Evolutionary conservation across 2,329 filamentous ascomycete genomes (phyloP).

Genomic region (Didymella glomerata): DNA sequence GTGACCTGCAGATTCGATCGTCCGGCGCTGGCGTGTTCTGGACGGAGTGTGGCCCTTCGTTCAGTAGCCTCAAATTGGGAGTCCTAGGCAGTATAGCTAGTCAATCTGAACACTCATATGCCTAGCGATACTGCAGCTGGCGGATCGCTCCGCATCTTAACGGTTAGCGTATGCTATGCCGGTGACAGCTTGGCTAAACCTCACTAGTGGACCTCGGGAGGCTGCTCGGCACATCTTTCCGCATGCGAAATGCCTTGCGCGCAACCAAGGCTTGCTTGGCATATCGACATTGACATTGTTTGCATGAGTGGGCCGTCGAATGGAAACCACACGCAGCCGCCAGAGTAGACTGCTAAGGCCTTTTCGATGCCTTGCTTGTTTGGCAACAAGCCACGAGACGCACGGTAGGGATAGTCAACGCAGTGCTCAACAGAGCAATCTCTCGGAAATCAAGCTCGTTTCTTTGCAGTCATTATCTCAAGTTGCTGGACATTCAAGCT

Average conservation of each 20-base stretch:
- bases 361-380: not conserved
- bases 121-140: slow-evolving; percentile 32
- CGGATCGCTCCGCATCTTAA: slow-evolving; percentile 46
- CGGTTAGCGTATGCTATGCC: slow-evolving; percentile 29
- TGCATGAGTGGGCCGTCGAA: not conserved
- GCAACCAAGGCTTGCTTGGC: not conserved
- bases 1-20: slow-evolving; percentile 3
- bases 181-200: slow-evolving; percentile 33
- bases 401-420: not conserved
- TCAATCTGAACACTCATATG: slow-evolving; percentile 31
- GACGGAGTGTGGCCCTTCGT: slow-evolving; percentile 37
- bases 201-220: slow-evolving; percentile 37
- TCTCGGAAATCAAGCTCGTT: not conserved
- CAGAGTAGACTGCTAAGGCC: not conserved
- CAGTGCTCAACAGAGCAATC: not conserved
- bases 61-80: slow-evolving; percentile 15
- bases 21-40: slow-evolving; percentile 15
- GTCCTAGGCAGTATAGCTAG: slow-evolving; percentile 23
- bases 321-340: not conserved
- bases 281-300: not conserved
- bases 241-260: slow-evolving; percentile 16
- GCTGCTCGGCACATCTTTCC: slow-evolving; percentile 32
- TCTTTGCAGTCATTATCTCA: not conserved
- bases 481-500: not conserved
- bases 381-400: not conserved